Percentiles rank a stretch among this genome's conserved stretches.
These are phyloP conservation scores for Geranomyces variabilis DNA, from an alignment of 192 early-diverging fungal species.

Conservation along the genomic window DNA sequence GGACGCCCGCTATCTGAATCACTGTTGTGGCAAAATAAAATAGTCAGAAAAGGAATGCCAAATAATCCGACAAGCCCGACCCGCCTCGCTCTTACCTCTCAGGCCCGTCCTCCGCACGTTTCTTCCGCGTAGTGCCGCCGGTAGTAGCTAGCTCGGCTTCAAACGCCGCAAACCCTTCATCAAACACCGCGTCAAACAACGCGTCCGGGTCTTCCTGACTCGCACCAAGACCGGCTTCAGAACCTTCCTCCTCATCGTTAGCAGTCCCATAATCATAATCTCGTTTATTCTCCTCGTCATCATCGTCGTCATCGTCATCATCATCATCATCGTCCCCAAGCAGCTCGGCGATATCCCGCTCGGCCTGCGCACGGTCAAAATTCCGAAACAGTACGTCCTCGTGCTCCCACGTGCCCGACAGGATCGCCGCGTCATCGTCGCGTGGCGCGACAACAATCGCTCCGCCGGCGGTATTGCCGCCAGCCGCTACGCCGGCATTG, in stretches of 20 bases:
- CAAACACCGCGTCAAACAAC: not conserved
- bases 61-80: no score
- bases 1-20: no score
- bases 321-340: conserved; percentile 1
- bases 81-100: no score
- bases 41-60: no score
- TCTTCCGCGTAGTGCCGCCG: no score
- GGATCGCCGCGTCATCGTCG: conserved; percentile 34
- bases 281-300: conserved; percentile 4
- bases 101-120: no score
- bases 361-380: not conserved
- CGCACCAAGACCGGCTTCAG: no score
- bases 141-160: no score
- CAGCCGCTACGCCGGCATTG: no score
- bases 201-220: not conserved
- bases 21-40: no score
- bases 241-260: conserved; percentile 24
- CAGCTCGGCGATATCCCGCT: not conserved
- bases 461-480: no score
- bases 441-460: conserved; percentile 14
- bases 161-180: conserved; percentile 1
- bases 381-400: conserved; percentile 1
- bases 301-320: conserved; percentile 12
- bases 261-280: conserved; percentile 2
- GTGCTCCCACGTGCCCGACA: conserved; percentile 20